Evolutionary conservation across 768 basidiomycete species (phyloP).

Genomic region (Mycena filopes): DNA sequence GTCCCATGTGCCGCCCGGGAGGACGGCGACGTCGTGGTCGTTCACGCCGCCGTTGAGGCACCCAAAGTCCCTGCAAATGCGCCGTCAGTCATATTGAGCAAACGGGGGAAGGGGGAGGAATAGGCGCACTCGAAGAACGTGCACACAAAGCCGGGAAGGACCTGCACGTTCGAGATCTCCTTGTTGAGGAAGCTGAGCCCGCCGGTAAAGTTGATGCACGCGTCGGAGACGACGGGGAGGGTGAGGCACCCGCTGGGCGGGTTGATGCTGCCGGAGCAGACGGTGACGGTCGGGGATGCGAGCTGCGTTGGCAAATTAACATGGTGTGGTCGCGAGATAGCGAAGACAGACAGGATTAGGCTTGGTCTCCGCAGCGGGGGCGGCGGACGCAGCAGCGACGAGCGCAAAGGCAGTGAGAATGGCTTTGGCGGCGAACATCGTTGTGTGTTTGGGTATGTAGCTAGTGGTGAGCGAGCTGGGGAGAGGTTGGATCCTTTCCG

Average conservation of each 20-base stretch:
- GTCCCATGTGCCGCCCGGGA: slow-evolving; percentile 12
- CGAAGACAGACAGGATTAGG: no score
- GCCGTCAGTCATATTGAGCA: neutral
- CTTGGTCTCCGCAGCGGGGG: no score
- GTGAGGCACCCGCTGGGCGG: slow-evolving; percentile 19
- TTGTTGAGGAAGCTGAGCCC: slow-evolving; percentile 23
- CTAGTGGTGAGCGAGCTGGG: no score
- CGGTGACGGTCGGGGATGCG: neutral
- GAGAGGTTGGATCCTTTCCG: no score
- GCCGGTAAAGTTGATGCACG: slow-evolving; percentile 15
- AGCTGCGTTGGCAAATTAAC: no score
- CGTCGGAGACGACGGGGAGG: slow-evolving; percentile 17
- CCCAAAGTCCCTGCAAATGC: neutral
- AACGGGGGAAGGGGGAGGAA: no score
- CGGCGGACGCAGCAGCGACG: no score
- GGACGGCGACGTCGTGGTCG: neutral
- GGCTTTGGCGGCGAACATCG: no score
- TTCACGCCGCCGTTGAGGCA: neutral
- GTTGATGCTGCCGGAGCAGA: slow-evolving; percentile 3
- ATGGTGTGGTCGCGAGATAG: no score
- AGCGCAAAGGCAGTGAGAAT: no score
- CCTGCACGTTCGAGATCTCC: neutral
- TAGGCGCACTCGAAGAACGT: slow-evolving; percentile 17
- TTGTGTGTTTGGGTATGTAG: no score
- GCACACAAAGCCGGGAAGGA: slow-evolving; percentile 20